Conservation (phyloP, 495 filamentous ascomycete genomes). For the Aspergillus saccharolyticus region DNA sequence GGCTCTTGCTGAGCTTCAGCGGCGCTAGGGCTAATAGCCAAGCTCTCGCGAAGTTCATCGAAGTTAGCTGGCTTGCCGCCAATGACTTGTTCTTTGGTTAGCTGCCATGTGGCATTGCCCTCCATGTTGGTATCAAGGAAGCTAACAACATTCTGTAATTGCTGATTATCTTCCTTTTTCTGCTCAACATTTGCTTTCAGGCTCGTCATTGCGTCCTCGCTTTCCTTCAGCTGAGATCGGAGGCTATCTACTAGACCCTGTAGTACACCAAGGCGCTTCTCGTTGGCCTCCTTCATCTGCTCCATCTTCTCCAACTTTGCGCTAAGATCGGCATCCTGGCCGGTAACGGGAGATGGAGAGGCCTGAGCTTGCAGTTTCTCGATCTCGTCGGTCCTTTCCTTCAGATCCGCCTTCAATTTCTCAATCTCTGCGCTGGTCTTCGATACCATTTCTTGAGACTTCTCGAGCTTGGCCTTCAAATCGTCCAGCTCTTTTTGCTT, state of each 20-base stretch:
- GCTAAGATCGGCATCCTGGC: conserved; percentile 38
- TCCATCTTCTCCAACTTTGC: conserved; percentile 31
- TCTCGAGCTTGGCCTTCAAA: conserved; percentile 35
- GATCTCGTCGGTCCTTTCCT: conserved; percentile 50
- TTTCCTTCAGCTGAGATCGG: conserved; percentile 44
- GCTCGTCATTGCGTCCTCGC: conserved; percentile 41
- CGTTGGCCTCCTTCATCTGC: conserved; percentile 40
- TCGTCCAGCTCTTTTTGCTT: conserved; percentile 36
- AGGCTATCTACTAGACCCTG: conserved; percentile 51
- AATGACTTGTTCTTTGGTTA: conserved; percentile 29
- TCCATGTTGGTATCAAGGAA: conserved; percentile 36
- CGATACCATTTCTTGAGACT: conserved; percentile 40
- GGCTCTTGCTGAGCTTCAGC: conserved; percentile 10
- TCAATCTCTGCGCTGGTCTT: conserved; percentile 45
- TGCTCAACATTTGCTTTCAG: conserved; percentile 39
- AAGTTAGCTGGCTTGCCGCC: conserved; percentile 33
- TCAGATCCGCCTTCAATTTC: conserved; percentile 51
- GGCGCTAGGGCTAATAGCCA: conserved; percentile 19
- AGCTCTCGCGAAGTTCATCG: conserved; percentile 32
- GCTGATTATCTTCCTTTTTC: conserved; percentile 24
- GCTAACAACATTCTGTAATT: conserved; percentile 31
- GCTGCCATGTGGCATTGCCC: conserved; percentile 32
- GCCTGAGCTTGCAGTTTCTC: conserved; percentile 43
- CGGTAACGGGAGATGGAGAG: conserved; percentile 32
- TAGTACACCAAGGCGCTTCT: conserved; percentile 48